Evolutionary conservation across 768 basidiomycete genomes (phyloP).

Genomic region (Lactarius sanguifluus): DNA sequence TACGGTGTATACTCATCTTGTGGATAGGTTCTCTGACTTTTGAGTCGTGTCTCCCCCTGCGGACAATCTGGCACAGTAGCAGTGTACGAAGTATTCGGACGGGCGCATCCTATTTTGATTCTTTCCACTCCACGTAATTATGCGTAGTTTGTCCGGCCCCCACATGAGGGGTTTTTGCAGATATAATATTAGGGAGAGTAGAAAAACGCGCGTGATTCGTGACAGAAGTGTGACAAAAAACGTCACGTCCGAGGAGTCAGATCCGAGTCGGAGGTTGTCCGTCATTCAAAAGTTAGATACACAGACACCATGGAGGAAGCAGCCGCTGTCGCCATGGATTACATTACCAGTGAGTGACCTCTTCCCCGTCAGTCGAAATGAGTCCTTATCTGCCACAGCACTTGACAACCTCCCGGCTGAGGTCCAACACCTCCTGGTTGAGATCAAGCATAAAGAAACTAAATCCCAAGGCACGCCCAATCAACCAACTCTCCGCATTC

Average conservation of each 20-base stretch:
- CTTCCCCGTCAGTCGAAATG: neutral
- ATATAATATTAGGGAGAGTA: neutral
- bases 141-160: conserved; percentile 6
- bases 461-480: conserved; percentile 41
- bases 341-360: conserved; percentile 45
- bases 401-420: conserved; percentile 53
- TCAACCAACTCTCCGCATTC: neutral
- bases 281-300: neutral
- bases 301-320: conserved; percentile 44
- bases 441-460: conserved; percentile 47
- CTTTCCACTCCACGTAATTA: neutral
- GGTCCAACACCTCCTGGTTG: conserved; percentile 48
- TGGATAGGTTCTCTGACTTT: conserved; percentile 14
- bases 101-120: conserved; percentile 12
- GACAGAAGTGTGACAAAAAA: neutral
- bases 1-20: conserved; percentile 9
- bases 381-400: conserved; percentile 35
- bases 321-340: conserved; percentile 49
- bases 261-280: neutral
- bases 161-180: neutral
- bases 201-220: neutral
- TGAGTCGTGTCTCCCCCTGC: conserved; percentile 1
- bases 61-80: neutral
- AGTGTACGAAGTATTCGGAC: conserved; percentile 12
- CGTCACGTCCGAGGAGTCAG: neutral